Conservation (phyloP, 2,329 filamentous ascomycete species). For the Curvularia sp. region DNA sequence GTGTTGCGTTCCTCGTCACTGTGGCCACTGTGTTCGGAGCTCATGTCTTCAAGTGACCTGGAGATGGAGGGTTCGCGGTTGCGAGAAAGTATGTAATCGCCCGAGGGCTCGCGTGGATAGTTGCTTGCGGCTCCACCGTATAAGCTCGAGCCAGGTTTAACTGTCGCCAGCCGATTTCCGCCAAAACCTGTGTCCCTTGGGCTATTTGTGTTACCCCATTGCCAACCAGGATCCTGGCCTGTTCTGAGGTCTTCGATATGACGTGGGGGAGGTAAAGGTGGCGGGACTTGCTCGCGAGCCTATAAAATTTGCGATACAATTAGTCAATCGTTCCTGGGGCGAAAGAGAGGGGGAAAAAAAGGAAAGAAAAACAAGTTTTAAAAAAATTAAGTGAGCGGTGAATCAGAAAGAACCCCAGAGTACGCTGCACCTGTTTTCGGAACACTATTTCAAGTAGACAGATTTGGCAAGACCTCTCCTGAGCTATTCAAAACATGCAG, state of each 20-base stretch:
- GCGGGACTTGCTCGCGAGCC: slow-evolving; percentile 63
- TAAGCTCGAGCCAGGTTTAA: slow-evolving; percentile 59
- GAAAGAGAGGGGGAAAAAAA: not conserved
- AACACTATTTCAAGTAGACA: slow-evolving; percentile 3
- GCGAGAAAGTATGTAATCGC: slow-evolving; percentile 40
- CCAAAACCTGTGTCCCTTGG: slow-evolving; percentile 58
- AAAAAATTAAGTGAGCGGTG: not conserved
- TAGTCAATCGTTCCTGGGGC: slow-evolving; percentile 5
- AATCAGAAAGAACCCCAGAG: not conserved
- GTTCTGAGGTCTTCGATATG: slow-evolving; percentile 64
- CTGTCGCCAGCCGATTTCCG: slow-evolving; percentile 52
- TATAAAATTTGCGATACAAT: slow-evolving; percentile 7
- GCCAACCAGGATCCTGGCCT: slow-evolving; percentile 68
- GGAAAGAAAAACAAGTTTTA: not conserved
- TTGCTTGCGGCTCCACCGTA: slow-evolving; percentile 44
- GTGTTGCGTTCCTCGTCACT: slow-evolving; percentile 50
- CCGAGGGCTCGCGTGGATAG: slow-evolving; percentile 37
- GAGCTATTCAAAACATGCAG: not conserved
- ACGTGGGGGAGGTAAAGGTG: slow-evolving; percentile 70
- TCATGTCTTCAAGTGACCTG: slow-evolving; percentile 48
- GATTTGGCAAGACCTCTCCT: not conserved
- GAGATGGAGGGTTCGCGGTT: slow-evolving; percentile 53
- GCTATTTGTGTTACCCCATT: slow-evolving; percentile 67
- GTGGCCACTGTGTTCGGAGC: slow-evolving; percentile 41
- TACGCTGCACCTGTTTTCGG: not conserved